Base-by-base conservation (phyloP, 371 early-diverging fungal species). In the Mucor plumbeus region DNA sequence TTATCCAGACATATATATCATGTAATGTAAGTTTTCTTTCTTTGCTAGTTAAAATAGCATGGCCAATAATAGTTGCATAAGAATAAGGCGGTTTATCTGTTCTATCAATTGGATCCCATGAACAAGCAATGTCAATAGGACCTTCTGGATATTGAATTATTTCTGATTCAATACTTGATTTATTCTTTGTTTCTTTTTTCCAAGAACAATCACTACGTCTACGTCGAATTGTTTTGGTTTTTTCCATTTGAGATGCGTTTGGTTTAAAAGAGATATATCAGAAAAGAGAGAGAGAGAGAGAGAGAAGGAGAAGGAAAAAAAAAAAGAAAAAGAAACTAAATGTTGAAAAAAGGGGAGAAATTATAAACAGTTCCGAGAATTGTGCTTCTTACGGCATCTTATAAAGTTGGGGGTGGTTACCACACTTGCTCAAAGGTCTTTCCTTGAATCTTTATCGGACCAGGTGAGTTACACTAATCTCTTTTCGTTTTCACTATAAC, bases 1-100 rank as follows among this genome's bases (percentile, higher is more conserved):
- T 89, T 54, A 97, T 92, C 94, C 94, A 98, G 31, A 84, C 79
- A 79, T 99, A 99, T 68, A 99, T 97, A 64, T 94, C 97, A 73
- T 87, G 90, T 33, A 99, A 82, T 35, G 97, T 95, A 76, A 97
- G 79, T 63, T 89, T 87, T 58, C 87, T 79, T 43, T 90, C 85
- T 34, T 90, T 87, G 48, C 88, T 90, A 60, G 85, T 83, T 33
- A 91, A 72, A 68, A 99, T 94, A 40, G 99, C 99, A 58, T 94
- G 90, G 1, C 94, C 92, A 43, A 99, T 98, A 6, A 99, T 82
- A 10, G 91, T 90, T 15, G 97, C 95, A 71, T 98, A 99, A 6
- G 97, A 93, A 70, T 92, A 91, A 15, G 97, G 92, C 7, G 98
- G 98, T 69, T 93, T 93, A n/a, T 84, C 84, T 38, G 68, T 59